Percentiles rank a stretch among this genome's conserved stretches.
Evolutionary conservation across 108 stramenopile genomes (phyloP).

Genomic region (Cyclotella atomus): DNA sequence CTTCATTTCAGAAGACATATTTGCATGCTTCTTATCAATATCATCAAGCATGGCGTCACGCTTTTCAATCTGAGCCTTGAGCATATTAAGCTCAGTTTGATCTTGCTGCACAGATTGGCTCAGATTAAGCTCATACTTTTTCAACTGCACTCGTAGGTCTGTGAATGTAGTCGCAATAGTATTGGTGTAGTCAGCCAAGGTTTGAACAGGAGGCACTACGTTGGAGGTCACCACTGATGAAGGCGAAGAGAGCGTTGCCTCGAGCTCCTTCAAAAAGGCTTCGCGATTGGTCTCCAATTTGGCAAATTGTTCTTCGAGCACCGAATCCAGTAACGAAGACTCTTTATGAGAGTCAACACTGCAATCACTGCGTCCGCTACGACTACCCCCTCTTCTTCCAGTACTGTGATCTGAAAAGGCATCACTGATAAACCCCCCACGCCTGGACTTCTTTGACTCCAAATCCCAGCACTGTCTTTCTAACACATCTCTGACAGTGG

Average conservation of each 20-base stretch:
- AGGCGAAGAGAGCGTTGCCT: slow-evolving; percentile 34
- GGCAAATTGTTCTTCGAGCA: slow-evolving; percentile 53
- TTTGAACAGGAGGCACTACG: slow-evolving; percentile 44
- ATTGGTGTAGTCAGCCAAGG: slow-evolving; percentile 39
- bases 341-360: slow-evolving; percentile 10
- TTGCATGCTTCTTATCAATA: slow-evolving; percentile 46
- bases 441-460: slow-evolving; percentile 4
- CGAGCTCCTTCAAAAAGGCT: slow-evolving; percentile 43
- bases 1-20: slow-evolving; percentile 55
- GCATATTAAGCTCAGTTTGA: slow-evolving; percentile 54
- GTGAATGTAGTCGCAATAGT: slow-evolving; percentile 48
- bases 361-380: slow-evolving; percentile 9
- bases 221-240: slow-evolving; percentile 41
- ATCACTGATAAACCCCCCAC: neutral
- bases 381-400: neutral
- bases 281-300: slow-evolving; percentile 69
- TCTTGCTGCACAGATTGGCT: slow-evolving; percentile 62
- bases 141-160: slow-evolving; percentile 54
- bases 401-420: slow-evolving; percentile 9
- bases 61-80: slow-evolving; percentile 56
- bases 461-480: slow-evolving; percentile 51
- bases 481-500: slow-evolving; percentile 68
- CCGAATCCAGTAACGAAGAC: slow-evolving; percentile 23
- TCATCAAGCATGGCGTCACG: slow-evolving; percentile 55
- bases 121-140: slow-evolving; percentile 59